Evolutionary conservation across 169 alveolate genomes (phyloP).

Genomic region (Plasmodium fragile): DNA sequence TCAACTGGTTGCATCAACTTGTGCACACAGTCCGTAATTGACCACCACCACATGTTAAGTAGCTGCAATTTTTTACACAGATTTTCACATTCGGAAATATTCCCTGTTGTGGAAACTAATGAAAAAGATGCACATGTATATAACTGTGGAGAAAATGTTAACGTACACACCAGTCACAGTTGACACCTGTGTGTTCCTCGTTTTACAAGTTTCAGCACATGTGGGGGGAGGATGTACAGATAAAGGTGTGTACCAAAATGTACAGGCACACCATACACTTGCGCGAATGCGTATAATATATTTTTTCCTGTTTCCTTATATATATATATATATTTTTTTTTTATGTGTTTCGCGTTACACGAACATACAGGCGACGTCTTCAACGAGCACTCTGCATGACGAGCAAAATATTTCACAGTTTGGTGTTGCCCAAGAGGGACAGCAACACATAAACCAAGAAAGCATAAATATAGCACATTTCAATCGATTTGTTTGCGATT

Average conservation of each 20-base stretch:
- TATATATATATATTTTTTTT: neutral
- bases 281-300: neutral
- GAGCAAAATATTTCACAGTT: neutral
- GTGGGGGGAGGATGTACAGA: neutral
- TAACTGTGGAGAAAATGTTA: neutral
- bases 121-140: neutral
- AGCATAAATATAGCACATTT: neutral
- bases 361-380: neutral
- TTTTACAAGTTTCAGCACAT: neutral
- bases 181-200: neutral
- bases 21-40: slow-evolving; percentile 5
- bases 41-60: neutral
- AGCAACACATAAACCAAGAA: neutral
- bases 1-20: slow-evolving; percentile 1
- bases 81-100: neutral
- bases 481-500: neutral
- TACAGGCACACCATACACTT: neutral
- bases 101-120: neutral
- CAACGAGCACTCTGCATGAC: neutral
- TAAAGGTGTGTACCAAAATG: slow-evolving; percentile 6
- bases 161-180: neutral
- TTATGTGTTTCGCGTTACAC: neutral
- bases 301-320: neutral
- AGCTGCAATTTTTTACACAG: neutral
- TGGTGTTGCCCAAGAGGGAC: neutral